Conservation (phyloP, 768 basidiomycete species). For the Hirschioporus abietinus region DNA sequence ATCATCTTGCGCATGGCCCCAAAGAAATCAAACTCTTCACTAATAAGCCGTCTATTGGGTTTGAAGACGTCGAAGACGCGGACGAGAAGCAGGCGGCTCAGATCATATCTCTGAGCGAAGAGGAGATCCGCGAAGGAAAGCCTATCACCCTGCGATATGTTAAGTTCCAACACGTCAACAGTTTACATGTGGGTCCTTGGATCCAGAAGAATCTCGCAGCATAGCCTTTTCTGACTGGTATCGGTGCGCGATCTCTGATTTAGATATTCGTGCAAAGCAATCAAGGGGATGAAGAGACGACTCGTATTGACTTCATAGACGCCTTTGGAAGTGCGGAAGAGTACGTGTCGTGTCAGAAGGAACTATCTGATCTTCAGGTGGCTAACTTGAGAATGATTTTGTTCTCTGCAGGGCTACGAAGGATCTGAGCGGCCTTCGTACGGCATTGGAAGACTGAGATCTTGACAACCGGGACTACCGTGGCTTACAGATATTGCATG, state of each 20-base stretch:
- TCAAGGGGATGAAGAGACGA: conserved; percentile 57
- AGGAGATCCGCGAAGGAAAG: conserved; percentile 43
- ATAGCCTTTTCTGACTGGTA: background rate
- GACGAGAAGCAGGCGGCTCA: conserved; percentile 49
- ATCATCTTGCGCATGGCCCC: conserved; percentile 41
- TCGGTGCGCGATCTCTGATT: background rate
- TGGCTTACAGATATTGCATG: background rate
- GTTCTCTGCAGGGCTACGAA: conserved; percentile 28
- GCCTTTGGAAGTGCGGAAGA: conserved; percentile 53
- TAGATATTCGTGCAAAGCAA: conserved; percentile 70
- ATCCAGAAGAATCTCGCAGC: background rate
- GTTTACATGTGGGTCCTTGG: conserved; percentile 50
- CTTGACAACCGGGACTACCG: background rate
- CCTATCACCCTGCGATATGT: conserved; percentile 55
- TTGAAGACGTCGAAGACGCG: conserved; percentile 58
- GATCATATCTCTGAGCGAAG: conserved; percentile 45
- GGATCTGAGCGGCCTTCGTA: conserved; percentile 29
- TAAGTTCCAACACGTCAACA: conserved; percentile 64
- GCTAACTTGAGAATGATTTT: conserved; percentile 2
- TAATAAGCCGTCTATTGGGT: conserved; percentile 56
- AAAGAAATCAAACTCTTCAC: conserved; percentile 55
- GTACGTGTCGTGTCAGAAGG: conserved; percentile 31
- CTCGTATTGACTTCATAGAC: conserved; percentile 64
- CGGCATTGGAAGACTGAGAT: background rate
- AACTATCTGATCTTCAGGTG: conserved; percentile 9